Evolutionary conservation across 2,329 filamentous ascomycete species (phyloP).

Genomic region (Neurospora sp.): DNA sequence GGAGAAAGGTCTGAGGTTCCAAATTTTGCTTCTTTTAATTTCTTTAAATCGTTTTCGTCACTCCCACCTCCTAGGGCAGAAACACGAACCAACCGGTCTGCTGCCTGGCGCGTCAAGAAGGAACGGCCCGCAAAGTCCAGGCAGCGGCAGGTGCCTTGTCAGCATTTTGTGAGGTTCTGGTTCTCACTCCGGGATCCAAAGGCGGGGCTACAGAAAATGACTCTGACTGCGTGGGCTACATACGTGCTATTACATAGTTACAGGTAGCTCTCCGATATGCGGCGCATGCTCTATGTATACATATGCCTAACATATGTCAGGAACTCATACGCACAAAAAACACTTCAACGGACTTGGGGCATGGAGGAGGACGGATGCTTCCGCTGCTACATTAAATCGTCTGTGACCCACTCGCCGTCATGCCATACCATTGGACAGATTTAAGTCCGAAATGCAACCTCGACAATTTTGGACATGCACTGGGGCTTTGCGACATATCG

Average conservation of each 20-base stretch:
- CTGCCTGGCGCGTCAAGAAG: not conserved
- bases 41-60: not conserved
- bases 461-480: not conserved
- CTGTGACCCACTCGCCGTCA: not conserved
- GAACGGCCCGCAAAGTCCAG: not conserved
- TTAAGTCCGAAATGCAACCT: not conserved
- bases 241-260: not conserved
- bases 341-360: not conserved
- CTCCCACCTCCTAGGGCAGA: too few species aligned
- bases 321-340: not conserved
- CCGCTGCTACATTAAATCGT: not conserved
- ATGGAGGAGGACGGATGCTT: not conserved
- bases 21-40: not conserved
- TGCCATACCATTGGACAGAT: not conserved
- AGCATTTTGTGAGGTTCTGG: not conserved
- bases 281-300: not conserved
- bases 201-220: not conserved
- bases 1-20: not conserved
- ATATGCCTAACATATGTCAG: not conserved
- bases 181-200: not conserved
- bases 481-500: not conserved
- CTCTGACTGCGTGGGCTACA: not conserved
- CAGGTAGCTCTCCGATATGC: not conserved
- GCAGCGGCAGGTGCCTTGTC: not conserved
- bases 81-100: not conserved